phyloP scores from a whole-genome alignment of 2,329 filamentous ascomycete genomes.

The Colletotrichum sp. region DNA sequence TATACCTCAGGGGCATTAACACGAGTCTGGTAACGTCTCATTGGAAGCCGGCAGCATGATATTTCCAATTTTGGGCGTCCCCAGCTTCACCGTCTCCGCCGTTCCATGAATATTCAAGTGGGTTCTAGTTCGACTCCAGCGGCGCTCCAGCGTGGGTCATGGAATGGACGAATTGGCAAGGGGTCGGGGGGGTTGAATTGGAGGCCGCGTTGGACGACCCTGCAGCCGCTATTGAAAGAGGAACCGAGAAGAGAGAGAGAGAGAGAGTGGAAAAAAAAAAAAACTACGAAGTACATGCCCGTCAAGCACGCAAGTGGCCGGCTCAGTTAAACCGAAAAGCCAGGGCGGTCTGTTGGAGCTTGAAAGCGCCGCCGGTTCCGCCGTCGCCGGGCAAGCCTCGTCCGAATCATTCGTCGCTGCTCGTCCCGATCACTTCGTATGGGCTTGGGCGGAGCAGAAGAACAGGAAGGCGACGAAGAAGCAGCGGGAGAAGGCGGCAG shows the following conservation, averaged over 20 bases:
- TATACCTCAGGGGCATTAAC: background rate
- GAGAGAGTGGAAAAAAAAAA: background rate
- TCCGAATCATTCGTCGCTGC: background rate
- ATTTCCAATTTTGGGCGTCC: background rate
- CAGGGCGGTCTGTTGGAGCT: background rate
- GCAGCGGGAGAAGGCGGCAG: background rate
- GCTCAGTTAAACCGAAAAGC: background rate
- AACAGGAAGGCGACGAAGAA: background rate
- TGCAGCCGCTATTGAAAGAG: conserved; percentile 20
- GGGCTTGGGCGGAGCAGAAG: background rate
- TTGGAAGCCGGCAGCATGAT: background rate
- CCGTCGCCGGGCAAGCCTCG: background rate
- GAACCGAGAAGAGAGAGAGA: background rate
- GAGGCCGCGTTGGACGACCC: conserved; percentile 3
- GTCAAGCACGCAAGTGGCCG: background rate
- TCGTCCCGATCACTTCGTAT: background rate
- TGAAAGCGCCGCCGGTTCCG: background rate
- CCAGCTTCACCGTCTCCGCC: background rate
- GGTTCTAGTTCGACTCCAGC: conserved; percentile 5
- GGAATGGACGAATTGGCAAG: background rate
- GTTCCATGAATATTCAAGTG: conserved; percentile 14
- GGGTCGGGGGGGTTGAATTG: background rate
- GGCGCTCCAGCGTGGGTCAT: conserved; percentile 6
- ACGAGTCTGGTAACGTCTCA: background rate
- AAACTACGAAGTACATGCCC: background rate